phyloP scores from a whole-genome alignment of 768 basidiomycete genomes.

The Mycena polygramma region DNA sequence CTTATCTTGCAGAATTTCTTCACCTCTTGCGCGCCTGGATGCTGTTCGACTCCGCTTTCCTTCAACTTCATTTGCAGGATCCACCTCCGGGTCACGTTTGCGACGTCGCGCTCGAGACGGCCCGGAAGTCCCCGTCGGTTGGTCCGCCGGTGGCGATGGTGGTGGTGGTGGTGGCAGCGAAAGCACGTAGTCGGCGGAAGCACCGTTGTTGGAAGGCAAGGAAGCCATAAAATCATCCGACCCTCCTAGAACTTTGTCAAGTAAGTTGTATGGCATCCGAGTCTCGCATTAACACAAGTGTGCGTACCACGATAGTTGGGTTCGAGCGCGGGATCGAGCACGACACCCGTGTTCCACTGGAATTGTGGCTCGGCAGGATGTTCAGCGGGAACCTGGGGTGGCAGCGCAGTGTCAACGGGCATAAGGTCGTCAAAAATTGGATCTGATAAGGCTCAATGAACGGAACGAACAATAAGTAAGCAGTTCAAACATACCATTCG shows the following conservation, averaged over 20 bases:
- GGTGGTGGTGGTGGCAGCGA: too few relatives aligned
- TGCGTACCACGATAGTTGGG: constrained; percentile 3
- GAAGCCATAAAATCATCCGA: too few relatives aligned
- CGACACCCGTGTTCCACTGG: not conserved
- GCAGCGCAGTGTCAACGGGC: constrained; percentile 10
- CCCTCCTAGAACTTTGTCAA: too few relatives aligned
- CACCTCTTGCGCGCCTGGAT: not conserved
- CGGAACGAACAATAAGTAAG: constrained; percentile 11
- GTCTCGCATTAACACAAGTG: not conserved
- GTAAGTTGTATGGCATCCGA: too few relatives aligned
- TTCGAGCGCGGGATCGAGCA: constrained; percentile 9
- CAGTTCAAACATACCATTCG: constrained; percentile 10
- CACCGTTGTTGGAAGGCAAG: too few relatives aligned
- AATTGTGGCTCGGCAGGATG: constrained; percentile 6
- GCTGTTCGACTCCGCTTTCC: too few relatives aligned
- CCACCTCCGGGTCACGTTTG: too few relatives aligned
- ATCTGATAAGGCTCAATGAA: constrained; percentile 14
- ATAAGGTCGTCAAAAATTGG: constrained; percentile 9
- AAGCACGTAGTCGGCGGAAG: too few relatives aligned
- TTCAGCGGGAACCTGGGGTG: constrained; percentile 10
- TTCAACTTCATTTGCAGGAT: too few relatives aligned
- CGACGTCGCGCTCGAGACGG: too few relatives aligned
- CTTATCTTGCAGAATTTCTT: constrained; percentile 2
- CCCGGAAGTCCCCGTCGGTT: too few relatives aligned
- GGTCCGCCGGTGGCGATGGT: too few relatives aligned